Conservation (phyloP, 1,284 basidiomycete genomes). For the Cystobasidium sp. region DNA sequence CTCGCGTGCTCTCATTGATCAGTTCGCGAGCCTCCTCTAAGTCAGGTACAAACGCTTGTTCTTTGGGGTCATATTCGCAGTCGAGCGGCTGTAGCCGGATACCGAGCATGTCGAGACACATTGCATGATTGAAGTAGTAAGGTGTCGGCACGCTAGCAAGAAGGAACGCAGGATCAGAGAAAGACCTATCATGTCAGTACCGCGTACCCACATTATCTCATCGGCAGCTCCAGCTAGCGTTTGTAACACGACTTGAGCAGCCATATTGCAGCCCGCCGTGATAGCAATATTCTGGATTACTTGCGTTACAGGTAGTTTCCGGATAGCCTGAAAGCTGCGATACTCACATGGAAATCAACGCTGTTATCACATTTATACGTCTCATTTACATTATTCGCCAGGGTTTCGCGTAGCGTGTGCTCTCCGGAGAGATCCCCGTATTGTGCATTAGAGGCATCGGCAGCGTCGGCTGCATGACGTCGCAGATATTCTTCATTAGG, state of each 20-base stretch:
- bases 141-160: constrained; percentile 52
- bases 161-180: constrained; percentile 10
- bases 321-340: neutral
- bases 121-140: constrained; percentile 64
- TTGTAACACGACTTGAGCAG: constrained; percentile 69
- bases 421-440: constrained; percentile 75
- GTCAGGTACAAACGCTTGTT: constrained; percentile 67
- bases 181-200: neutral
- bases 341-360: neutral
- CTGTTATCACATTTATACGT: constrained; percentile 62
- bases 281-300: constrained; percentile 62
- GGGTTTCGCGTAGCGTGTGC: constrained; percentile 62
- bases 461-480: constrained; percentile 62
- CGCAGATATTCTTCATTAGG: constrained; percentile 66
- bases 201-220: constrained; percentile 64
- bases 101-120: constrained; percentile 46
- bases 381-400: constrained; percentile 69
- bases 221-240: constrained; percentile 72
- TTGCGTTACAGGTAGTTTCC: neutral
- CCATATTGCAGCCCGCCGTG: constrained; percentile 61
- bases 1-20: constrained; percentile 67
- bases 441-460: constrained; percentile 61
- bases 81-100: constrained; percentile 68
- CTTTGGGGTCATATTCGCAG: constrained; percentile 61
- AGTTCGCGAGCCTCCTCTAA: constrained; percentile 61